Conservation (phyloP, 257 asterid species). For the Echites panduratus region DNA sequence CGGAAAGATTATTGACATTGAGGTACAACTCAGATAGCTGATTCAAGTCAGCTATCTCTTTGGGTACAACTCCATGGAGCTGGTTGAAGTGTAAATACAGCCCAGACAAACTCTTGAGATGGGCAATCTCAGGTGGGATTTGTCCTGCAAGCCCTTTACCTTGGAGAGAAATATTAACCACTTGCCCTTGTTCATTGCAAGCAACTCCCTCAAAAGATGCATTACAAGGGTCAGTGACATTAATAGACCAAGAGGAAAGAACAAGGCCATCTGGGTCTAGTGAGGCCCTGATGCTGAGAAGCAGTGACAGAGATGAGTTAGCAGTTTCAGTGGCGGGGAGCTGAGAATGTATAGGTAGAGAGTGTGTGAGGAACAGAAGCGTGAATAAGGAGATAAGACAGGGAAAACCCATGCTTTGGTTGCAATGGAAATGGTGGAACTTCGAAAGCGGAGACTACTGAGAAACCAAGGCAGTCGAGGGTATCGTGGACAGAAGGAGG, state of each 20-base stretch:
- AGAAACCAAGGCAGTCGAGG: too few relatives aligned
- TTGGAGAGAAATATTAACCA: constrained; percentile 84
- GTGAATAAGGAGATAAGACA: constrained; percentile 24
- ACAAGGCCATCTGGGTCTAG: constrained; percentile 63
- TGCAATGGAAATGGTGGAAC: constrained; percentile 21
- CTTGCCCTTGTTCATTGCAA: constrained; percentile 63
- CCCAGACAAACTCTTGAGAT: constrained; percentile 68
- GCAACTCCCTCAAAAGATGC: constrained; percentile 73
- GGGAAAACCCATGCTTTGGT: constrained; percentile 37
- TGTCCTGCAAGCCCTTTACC: constrained; percentile 75
- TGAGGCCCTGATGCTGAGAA: constrained; percentile 62
- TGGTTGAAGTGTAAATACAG: constrained; percentile 85
- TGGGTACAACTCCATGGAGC: constrained; percentile 82
- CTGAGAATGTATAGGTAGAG: constrained; percentile 17
- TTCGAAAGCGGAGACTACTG: too few relatives aligned
- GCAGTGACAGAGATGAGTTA: constrained; percentile 36
- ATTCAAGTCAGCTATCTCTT: constrained; percentile 62
- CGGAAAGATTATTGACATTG: constrained; percentile 76
- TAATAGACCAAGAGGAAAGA: constrained; percentile 72
- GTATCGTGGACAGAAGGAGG: too few relatives aligned
- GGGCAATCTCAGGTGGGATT: constrained; percentile 86
- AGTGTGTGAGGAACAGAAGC: constrained; percentile 19
- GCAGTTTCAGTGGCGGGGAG: constrained; percentile 12
- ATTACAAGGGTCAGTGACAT: constrained; percentile 58
- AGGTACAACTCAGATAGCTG: constrained; percentile 85